Evolutionary conservation across 164 flowering plant genomes (phyloP).

Genomic region (Berberis vulgaris): DNA sequence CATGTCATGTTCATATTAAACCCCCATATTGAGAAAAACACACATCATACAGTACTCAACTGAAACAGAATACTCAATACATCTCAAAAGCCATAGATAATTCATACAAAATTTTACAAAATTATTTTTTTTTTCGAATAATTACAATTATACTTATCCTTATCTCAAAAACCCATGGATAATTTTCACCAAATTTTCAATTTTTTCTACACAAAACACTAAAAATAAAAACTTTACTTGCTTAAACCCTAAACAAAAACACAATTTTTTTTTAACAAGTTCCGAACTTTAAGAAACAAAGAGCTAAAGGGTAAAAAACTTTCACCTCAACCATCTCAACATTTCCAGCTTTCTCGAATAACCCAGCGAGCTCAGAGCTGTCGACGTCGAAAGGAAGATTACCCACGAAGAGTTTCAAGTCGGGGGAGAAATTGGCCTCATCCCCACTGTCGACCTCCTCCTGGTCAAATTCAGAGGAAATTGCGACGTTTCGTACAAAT

Average conservation of each 20-base stretch:
- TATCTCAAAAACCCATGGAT: too few relatives aligned
- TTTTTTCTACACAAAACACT: too few relatives aligned
- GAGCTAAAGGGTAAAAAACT: neutral
- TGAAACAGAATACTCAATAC: too few relatives aligned
- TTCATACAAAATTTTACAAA: too few relatives aligned
- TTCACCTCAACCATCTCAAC: conserved; percentile 92
- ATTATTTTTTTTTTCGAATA: too few relatives aligned
- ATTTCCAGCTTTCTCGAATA: conserved; percentile 68
- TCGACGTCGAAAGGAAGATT: conserved; percentile 65
- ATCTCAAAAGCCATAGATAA: too few relatives aligned
- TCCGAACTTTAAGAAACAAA: neutral
- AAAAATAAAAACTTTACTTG: neutral
- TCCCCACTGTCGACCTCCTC: conserved; percentile 35
- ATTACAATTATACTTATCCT: too few relatives aligned
- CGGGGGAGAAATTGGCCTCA: conserved; percentile 31
- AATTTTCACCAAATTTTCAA: neutral
- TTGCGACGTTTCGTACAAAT: conserved; percentile 34
- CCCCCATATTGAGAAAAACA: too few relatives aligned
- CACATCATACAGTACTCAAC: too few relatives aligned
- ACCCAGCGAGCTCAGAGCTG: conserved; percentile 58
- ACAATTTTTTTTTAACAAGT: neutral
- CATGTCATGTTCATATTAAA: too few relatives aligned
- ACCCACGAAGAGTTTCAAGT: conserved; percentile 70
- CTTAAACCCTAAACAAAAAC: neutral
- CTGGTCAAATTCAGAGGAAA: conserved; percentile 22